Conservation (phyloP, 768 basidiomycete species). For the Amanita muscaria region DNA sequence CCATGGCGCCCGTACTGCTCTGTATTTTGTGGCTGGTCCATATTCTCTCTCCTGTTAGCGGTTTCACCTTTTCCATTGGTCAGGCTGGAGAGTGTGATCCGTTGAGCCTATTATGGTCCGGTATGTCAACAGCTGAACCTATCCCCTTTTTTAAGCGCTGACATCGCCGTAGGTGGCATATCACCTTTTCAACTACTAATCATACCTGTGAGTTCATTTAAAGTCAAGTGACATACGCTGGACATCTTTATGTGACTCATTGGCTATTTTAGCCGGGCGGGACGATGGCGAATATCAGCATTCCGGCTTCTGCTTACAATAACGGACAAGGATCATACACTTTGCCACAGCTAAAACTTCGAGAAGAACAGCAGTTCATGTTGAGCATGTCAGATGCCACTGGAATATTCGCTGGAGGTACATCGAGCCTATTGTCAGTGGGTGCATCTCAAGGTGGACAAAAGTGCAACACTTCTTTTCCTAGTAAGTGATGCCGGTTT, state of each 20-base stretch:
- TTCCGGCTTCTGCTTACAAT: slow-evolving; percentile 16
- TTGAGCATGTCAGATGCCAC: slow-evolving; percentile 22
- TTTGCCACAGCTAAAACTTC: slow-evolving; percentile 10
- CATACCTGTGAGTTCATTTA: slow-evolving; percentile 19
- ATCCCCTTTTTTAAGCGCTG: neutral
- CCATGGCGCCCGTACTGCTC: no score
- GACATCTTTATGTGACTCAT: slow-evolving; percentile 20
- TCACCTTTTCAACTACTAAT: slow-evolving; percentile 20
- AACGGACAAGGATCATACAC: slow-evolving; percentile 14
- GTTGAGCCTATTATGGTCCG: slow-evolving; percentile 18
- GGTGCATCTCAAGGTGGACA: slow-evolving; percentile 11
- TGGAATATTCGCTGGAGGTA: slow-evolving; percentile 18
- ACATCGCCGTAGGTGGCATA: slow-evolving; percentile 14
- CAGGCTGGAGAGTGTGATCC: slow-evolving; percentile 19
- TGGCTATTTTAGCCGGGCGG: slow-evolving; percentile 17
- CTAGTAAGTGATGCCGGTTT: slow-evolving; percentile 15
- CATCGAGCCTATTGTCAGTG: slow-evolving; percentile 17
- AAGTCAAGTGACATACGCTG: no score
- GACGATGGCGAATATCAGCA: slow-evolving; percentile 18
- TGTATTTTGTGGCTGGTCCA: no score
- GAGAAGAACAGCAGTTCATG: slow-evolving; percentile 11
- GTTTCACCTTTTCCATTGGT: slow-evolving; percentile 16
- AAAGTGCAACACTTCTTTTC: slow-evolving; percentile 16
- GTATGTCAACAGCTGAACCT: no score
- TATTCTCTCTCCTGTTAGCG: no score